Percentiles rank a stretch among this genome's conserved stretches.
Evolutionary conservation across 208 protist species (phyloP).

Genomic region (Novymonas esmeraldas): DNA sequence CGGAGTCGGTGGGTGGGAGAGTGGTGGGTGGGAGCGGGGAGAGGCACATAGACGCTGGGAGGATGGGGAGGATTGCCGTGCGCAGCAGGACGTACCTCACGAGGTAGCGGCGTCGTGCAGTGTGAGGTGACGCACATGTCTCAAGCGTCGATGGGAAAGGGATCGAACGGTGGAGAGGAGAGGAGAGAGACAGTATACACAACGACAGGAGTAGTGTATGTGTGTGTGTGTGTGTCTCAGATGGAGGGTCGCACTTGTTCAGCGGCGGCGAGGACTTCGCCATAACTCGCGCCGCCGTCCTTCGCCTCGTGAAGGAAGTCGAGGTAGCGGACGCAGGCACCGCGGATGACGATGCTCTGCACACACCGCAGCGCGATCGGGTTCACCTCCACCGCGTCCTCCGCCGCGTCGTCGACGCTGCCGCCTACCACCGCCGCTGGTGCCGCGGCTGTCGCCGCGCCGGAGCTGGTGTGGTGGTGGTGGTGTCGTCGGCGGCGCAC

Average conservation of each 20-base stretch:
- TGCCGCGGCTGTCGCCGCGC: conserved; percentile 12
- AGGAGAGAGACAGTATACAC: background rate
- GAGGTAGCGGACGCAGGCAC: conserved; percentile 60
- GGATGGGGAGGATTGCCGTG: too few species aligned
- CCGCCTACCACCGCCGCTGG: background rate
- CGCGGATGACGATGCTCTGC: conserved; percentile 67
- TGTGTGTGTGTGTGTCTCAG: conserved; percentile 2
- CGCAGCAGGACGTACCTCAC: too few species aligned
- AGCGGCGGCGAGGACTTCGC: conserved; percentile 44
- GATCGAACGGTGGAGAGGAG: background rate
- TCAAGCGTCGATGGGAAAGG: background rate
- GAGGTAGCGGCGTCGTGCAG: too few species aligned
- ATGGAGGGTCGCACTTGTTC: conserved; percentile 30
- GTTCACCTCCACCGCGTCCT: conserved; percentile 34
- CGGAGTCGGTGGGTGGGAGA: too few species aligned
- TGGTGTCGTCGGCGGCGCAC: conserved; percentile 35
- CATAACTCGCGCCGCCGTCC: conserved; percentile 44
- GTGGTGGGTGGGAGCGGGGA: too few species aligned
- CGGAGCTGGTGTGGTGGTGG: too few species aligned
- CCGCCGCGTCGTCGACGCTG: background rate
- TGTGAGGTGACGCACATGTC: too few species aligned
- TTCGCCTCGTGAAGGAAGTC: conserved; percentile 68
- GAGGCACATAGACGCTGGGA: too few species aligned
- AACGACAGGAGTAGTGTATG: background rate
- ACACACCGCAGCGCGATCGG: conserved; percentile 62